A percentile compares a stretch with the other conserved stretches of the same genome.
Conservation (phyloP, 2,329 filamentous ascomycete species). For the Ceratocystis ficicola region DNA sequence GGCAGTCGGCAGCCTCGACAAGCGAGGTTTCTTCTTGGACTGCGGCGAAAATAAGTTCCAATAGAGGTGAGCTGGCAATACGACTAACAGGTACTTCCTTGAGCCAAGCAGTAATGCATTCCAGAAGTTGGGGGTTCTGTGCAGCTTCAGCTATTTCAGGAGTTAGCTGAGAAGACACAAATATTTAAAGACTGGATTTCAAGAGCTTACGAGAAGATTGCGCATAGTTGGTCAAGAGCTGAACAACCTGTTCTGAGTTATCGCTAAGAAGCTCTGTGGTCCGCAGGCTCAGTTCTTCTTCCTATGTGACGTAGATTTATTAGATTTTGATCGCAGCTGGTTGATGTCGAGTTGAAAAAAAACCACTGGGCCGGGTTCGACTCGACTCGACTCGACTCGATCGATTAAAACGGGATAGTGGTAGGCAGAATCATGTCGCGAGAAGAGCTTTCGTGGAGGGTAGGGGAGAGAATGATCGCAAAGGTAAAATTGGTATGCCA, state of each 20-base stretch:
- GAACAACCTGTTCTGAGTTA: slow-evolving; percentile 78
- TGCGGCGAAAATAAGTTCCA: slow-evolving; percentile 68
- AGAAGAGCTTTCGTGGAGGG: slow-evolving; percentile 6
- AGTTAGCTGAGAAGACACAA: background rate
- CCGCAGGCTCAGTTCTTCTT: slow-evolving; percentile 82
- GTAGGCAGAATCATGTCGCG: slow-evolving; percentile 10
- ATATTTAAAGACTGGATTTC: background rate
- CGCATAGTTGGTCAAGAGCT: slow-evolving; percentile 77
- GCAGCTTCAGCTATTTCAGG: slow-evolving; percentile 53
- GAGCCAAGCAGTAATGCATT: slow-evolving; percentile 95
- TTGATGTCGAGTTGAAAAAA: background rate
- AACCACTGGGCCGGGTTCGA: background rate
- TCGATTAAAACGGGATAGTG: background rate
- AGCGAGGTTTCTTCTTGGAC: slow-evolving; percentile 65
- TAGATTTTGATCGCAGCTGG: slow-evolving; percentile 33
- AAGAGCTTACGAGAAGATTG: slow-evolving; percentile 67
- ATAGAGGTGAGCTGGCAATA: slow-evolving; percentile 72
- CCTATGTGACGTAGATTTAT: slow-evolving; percentile 47
- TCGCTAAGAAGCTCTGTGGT: slow-evolving; percentile 82
- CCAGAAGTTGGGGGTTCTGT: slow-evolving; percentile 78
- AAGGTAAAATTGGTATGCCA: background rate
- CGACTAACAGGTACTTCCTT: slow-evolving; percentile 76
- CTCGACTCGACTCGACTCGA: slow-evolving; percentile 17
- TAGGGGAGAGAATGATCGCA: background rate
- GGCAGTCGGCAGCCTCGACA: slow-evolving; percentile 78